A percentile compares a stretch with the other conserved stretches of the same genome.
Evolutionary conservation across 768 basidiomycete genomes (phyloP).

Genomic region (Amanita pallidorosea): DNA sequence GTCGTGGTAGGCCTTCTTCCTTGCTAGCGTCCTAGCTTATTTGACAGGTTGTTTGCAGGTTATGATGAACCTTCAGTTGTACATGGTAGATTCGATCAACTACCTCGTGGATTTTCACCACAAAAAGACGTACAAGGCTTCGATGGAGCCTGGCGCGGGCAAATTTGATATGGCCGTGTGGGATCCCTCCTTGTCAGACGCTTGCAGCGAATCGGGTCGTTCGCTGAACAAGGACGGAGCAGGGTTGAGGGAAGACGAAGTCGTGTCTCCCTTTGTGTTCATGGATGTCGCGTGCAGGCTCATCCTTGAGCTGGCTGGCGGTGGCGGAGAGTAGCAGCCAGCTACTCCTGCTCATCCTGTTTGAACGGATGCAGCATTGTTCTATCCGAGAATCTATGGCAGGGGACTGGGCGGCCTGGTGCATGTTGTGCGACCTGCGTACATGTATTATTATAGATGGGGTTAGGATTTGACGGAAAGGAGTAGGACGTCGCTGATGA

Average conservation of each 20-base stretch:
- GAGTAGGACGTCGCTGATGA: not conserved
- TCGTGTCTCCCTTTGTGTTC: slow-evolving; percentile 86
- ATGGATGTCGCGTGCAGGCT: slow-evolving; percentile 92
- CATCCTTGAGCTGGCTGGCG: slow-evolving; percentile 86
- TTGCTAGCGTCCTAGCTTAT: not conserved
- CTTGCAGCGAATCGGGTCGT: slow-evolving; percentile 44
- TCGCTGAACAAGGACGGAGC: slow-evolving; percentile 41
- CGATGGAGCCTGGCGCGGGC: slow-evolving; percentile 52
- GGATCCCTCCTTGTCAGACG: slow-evolving; percentile 37
- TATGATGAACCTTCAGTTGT: slow-evolving; percentile 94
- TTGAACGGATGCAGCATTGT: not conserved
- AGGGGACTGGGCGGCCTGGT: not conserved
- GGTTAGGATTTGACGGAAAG: not conserved
- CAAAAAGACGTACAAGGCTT: slow-evolving; percentile 85
- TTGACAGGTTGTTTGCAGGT: slow-evolving; percentile 37
- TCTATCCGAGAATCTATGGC: not conserved
- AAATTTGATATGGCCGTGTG: slow-evolving; percentile 57
- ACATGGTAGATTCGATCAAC: slow-evolving; percentile 91
- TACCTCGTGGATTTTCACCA: slow-evolving; percentile 98
- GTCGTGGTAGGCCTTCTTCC: slow-evolving; percentile 66
- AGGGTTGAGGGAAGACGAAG: slow-evolving; percentile 41
- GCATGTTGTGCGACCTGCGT: not conserved
- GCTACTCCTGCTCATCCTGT: not conserved
- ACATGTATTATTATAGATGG: slow-evolving; percentile 3
- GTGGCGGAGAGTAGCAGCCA: slow-evolving; percentile 20